Conservation (phyloP, 345 rosid species). For the Camelina laxa region DNA sequence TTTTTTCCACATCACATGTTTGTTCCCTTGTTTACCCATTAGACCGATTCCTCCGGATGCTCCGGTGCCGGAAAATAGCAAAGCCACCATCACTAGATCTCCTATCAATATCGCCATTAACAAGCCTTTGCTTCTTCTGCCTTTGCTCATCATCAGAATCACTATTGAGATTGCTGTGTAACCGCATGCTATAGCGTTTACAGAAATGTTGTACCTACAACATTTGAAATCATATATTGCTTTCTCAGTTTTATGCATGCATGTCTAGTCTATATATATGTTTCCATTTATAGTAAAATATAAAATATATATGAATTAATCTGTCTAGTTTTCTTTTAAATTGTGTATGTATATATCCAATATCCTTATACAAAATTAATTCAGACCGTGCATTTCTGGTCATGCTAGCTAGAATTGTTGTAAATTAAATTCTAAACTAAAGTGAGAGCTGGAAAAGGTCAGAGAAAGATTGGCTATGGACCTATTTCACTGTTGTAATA, state of each 20-base stretch:
- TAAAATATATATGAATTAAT: no score
- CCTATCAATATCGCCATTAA: slow-evolving; percentile 34
- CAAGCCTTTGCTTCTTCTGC: slow-evolving; percentile 44
- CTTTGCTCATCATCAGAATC: slow-evolving; percentile 36
- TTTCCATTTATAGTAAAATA: no score
- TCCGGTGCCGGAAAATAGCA: slow-evolving; percentile 65
- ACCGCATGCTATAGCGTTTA: slow-evolving; percentile 62
- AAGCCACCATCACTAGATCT: slow-evolving; percentile 60
- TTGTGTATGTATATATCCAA: background rate
- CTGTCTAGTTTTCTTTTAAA: background rate
- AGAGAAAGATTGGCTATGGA: slow-evolving; percentile 7
- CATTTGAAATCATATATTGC: background rate
- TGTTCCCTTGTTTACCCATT: slow-evolving; percentile 64
- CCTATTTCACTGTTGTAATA: slow-evolving; percentile 10
- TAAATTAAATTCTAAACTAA: background rate
- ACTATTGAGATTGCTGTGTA: slow-evolving; percentile 57
- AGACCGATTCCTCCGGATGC: slow-evolving; percentile 63
- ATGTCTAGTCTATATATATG: background rate
- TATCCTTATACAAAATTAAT: background rate
- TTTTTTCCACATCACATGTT: slow-evolving; percentile 64
- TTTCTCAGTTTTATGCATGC: background rate
- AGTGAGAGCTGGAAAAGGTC: background rate
- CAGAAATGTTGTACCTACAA: slow-evolving; percentile 57
- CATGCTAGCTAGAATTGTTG: slow-evolving; percentile 19
- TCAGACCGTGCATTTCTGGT: background rate